Evolutionary conservation across 805 yeast genomes (phyloP).

Genomic region (Candida wancherniae): DNA sequence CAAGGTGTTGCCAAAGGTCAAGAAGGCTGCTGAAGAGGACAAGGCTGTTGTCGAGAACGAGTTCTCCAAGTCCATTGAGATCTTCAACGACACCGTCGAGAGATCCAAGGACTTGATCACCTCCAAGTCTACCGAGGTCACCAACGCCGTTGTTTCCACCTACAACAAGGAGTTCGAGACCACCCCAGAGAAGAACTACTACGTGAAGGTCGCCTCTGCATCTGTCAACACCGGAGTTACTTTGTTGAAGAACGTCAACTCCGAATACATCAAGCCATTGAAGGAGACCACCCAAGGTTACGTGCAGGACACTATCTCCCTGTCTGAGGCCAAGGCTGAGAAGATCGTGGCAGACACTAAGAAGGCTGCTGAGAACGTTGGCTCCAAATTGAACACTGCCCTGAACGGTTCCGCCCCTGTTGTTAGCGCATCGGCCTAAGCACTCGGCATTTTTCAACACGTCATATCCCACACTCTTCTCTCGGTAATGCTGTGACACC

Average conservation of each 20-base stretch:
- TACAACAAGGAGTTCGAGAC: slow-evolving; percentile 33
- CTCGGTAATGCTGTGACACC: neutral
- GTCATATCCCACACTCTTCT: too few species aligned
- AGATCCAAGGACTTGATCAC: slow-evolving; percentile 23
- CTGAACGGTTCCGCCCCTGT: slow-evolving; percentile 16
- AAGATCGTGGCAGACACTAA: slow-evolving; percentile 6
- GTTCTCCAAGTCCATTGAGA: slow-evolving; percentile 18
- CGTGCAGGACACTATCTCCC: slow-evolving; percentile 31
- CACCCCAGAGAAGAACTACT: slow-evolving; percentile 21
- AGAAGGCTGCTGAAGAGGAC: slow-evolving; percentile 11
- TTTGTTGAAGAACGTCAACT: slow-evolving; percentile 29
- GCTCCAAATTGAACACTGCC: slow-evolving; percentile 7
- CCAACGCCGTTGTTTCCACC: slow-evolving; percentile 28
- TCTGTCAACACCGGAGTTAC: slow-evolving; percentile 31
- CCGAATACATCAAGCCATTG: slow-evolving; percentile 36
- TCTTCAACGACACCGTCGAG: slow-evolving; percentile 19
- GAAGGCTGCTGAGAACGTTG: slow-evolving; percentile 5
- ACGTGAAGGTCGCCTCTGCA: slow-evolving; percentile 32
- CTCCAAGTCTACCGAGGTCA: slow-evolving; percentile 24
- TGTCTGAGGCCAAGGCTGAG: slow-evolving; percentile 33
- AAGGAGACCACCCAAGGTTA: slow-evolving; percentile 36
- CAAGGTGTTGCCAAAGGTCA: slow-evolving; percentile 25
- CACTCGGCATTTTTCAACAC: neutral
- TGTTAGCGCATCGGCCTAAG: slow-evolving; percentile 16
- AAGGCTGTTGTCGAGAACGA: slow-evolving; percentile 17